A percentile compares a stretch with the other conserved stretches of the same genome.
These are phyloP conservation scores for Aspergillus mulundensis DNA, from an alignment of 495 filamentous ascomycete species.

Conservation along the genomic window DNA sequence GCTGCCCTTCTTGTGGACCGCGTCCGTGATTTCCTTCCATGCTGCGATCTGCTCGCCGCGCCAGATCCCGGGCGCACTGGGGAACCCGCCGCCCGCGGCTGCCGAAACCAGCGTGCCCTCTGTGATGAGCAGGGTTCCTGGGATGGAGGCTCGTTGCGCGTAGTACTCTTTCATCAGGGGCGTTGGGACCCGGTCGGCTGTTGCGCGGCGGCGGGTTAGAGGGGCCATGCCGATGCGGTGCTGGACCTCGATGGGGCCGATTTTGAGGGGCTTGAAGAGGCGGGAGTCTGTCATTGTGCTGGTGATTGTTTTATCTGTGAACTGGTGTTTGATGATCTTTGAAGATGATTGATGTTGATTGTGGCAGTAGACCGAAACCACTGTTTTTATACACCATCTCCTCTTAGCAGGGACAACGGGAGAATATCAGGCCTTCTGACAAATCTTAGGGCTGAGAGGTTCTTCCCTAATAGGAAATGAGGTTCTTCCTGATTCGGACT, in stretches of 20 bases:
- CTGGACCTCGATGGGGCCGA: background rate
- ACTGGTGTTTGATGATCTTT: too few species aligned
- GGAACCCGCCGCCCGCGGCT: conserved; percentile 36
- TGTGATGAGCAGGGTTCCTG: conserved; percentile 48
- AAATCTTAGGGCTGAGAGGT: background rate
- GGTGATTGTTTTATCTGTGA: background rate
- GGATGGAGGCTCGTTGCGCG: conserved; percentile 43
- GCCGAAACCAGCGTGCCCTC: conserved; percentile 62
- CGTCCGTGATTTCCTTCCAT: conserved; percentile 48
- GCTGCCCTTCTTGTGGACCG: conserved; percentile 46
- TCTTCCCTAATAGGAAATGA: conserved; percentile 6
- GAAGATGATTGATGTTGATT: too few species aligned
- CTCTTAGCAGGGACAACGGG: background rate
- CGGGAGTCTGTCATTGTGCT: background rate
- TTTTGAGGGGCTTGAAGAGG: background rate
- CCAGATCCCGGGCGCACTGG: conserved; percentile 47
- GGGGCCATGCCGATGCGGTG: conserved; percentile 53
- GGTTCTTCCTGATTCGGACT: background rate
- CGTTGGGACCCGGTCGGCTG: conserved; percentile 28
- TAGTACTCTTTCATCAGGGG: conserved; percentile 47
- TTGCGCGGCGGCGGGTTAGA: conserved; percentile 47
- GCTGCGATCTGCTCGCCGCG: conserved; percentile 38
- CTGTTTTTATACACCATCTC: too few species aligned
- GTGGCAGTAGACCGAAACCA: too few species aligned
- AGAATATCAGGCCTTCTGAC: too few species aligned